phyloP scores from a whole-genome alignment of 345 rosid species.

The Rhodamnia rubescens region DNA sequence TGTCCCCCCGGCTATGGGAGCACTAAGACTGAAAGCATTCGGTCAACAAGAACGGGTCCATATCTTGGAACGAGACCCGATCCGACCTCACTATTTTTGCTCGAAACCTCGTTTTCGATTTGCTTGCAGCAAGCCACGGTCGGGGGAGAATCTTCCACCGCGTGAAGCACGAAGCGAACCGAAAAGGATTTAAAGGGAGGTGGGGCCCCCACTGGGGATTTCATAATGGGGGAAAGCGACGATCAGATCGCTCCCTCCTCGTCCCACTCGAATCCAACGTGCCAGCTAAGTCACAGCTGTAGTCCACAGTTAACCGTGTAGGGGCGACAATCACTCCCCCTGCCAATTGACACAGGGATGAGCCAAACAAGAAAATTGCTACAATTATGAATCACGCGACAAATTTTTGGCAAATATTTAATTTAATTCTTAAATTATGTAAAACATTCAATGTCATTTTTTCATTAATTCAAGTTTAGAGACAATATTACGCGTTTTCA shows the following conservation, averaged over 20 bases:
- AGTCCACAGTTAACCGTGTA: neutral
- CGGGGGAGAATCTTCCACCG: neutral
- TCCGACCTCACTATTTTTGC: neutral
- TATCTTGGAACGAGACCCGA: neutral
- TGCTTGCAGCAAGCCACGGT: neutral
- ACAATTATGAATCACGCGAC: too few relatives aligned
- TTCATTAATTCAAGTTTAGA: too few relatives aligned
- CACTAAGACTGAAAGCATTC: too few relatives aligned
- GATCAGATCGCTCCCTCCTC: neutral
- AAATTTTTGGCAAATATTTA: too few relatives aligned
- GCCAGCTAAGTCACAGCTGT: neutral
- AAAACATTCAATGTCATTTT: neutral
- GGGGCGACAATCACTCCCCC: neutral
- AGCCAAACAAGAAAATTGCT: too few relatives aligned
- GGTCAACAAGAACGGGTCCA: neutral
- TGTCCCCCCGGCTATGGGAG: too few relatives aligned
- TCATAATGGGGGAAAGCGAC: neutral
- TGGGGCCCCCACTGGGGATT: neutral
- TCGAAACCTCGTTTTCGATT: neutral
- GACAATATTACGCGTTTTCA: neutral
- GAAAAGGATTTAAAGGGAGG: neutral
- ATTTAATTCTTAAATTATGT: neutral
- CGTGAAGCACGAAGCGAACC: neutral
- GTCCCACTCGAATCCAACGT: neutral
- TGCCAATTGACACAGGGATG: neutral